These are phyloP conservation scores for Lecanicillium sp. DNA, from an alignment of 2,329 filamentous ascomycete species.

Conservation along the genomic window DNA sequence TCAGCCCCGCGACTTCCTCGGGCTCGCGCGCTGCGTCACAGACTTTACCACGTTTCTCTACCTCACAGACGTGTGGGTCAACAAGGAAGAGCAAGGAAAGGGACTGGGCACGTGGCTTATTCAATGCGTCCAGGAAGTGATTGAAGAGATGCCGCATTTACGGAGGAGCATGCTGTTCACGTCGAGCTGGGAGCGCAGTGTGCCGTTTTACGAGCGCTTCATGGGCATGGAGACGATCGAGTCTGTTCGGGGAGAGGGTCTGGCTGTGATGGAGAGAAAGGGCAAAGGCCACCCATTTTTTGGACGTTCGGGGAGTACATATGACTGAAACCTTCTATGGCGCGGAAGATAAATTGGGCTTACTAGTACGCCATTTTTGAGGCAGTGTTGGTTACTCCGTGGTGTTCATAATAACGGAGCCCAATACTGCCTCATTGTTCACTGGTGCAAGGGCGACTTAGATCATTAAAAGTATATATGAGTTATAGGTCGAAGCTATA, in stretches of 20 bases:
- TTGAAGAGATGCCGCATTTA: constrained; percentile 45
- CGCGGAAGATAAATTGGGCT: too few relatives aligned
- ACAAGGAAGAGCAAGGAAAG: constrained; percentile 42
- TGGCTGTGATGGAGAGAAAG: constrained; percentile 15
- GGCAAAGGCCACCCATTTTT: constrained; percentile 12
- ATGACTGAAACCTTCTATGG: neutral
- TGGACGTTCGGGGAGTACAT: neutral
- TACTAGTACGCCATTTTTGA: too few relatives aligned
- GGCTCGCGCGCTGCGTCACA: constrained; percentile 45
- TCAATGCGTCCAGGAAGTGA: constrained; percentile 43
- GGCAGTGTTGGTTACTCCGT: too few relatives aligned
- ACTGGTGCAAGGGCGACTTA: too few relatives aligned
- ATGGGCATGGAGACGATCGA: constrained; percentile 22
- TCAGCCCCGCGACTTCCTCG: constrained; percentile 19
- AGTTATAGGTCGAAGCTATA: too few relatives aligned
- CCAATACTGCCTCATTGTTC: too few relatives aligned
- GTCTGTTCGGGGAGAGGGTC: constrained; percentile 1
- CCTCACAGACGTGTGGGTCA: constrained; percentile 54
- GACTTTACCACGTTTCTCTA: constrained; percentile 59
- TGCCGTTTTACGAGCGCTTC: constrained; percentile 24
- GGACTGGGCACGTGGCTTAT: constrained; percentile 58
- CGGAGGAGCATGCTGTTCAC: constrained; percentile 45
- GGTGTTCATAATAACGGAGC: too few relatives aligned
- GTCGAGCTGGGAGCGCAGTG: constrained; percentile 21
- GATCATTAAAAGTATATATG: too few relatives aligned